Percentiles rank a stretch among this genome's conserved stretches.
Conservation (phyloP, 495 filamentous ascomycete genomes). For the Penicillium soppii region DNA sequence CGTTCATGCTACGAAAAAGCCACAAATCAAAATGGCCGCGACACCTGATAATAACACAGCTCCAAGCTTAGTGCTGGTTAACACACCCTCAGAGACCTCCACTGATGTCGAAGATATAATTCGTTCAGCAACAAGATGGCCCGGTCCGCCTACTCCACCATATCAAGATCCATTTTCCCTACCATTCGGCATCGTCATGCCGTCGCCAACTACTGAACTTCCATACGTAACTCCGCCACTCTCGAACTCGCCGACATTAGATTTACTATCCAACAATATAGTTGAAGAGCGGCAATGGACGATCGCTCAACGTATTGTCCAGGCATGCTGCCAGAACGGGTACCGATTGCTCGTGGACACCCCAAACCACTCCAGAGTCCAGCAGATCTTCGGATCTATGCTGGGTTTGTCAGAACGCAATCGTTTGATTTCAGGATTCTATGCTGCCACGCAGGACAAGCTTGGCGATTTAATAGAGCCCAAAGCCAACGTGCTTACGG, state of each 20-base stretch:
- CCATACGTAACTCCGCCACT: slow-evolving; percentile 6
- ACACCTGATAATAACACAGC: slow-evolving; percentile 8
- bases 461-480: slow-evolving; percentile 18
- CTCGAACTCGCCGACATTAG: slow-evolving; percentile 13
- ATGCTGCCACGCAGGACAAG: slow-evolving; percentile 20
- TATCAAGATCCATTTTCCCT: slow-evolving; percentile 21
- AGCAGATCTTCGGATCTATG: slow-evolving; percentile 22
- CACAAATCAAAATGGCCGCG: slow-evolving; percentile 1
- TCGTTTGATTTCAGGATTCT: slow-evolving; percentile 20
- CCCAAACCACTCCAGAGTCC: slow-evolving; percentile 14
- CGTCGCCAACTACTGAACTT: slow-evolving; percentile 15
- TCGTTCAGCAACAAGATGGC: background rate
- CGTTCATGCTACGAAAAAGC: background rate
- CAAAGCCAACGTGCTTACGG: slow-evolving; percentile 20
- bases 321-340: slow-evolving; percentile 25
- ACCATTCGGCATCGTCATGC: slow-evolving; percentile 22
- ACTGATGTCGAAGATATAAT: slow-evolving; percentile 2
- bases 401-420: slow-evolving; percentile 23
- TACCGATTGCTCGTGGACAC: slow-evolving; percentile 24
- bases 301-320: slow-evolving; percentile 31
- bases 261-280: slow-evolving; percentile 4
- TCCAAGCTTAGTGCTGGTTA: background rate
- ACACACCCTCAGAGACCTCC: background rate
- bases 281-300: slow-evolving; percentile 15
- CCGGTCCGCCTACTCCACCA: slow-evolving; percentile 19